Base-by-base conservation (phyloP, 805 yeast species). In the Tetrapisispora nanseiensis region DNA sequence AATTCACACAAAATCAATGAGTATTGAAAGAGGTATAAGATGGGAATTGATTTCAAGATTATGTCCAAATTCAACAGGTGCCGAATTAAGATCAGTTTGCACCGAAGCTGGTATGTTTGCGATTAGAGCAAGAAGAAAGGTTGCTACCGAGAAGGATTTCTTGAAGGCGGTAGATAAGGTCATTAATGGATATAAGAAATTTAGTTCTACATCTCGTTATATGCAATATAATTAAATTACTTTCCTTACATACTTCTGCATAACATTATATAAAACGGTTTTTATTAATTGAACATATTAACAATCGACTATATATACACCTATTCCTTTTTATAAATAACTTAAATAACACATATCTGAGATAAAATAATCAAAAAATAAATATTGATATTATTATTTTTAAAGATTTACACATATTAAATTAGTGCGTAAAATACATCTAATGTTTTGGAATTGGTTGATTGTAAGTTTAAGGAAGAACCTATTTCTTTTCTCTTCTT, bases 51-150 rank as follows among this genome's bases (percentile, higher is more conserved):
- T 92, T 57, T 89, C 97, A 18, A 77, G 99, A 62, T 72, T 92
- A 59, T 92, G 98, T 70, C 98, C 98, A 47, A 92, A 94, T 63
- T 83, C 95, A 16, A 92, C 98, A 1, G 99, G 99, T 65, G 99
- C 99, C 3, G 98, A 92, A 69, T 73, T 92, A 55, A 81, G 98
- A 62, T 90, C 97, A 6, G 98, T 92, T 15, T 92, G 98, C 66
- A 92, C 98, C 1, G 99, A 92, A 66, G 98, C 98, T 3, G 99
- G 99, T 56, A 92, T 92, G 98, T 92, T 89, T 72, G 98, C 99
- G 35, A 92, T 92, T 43, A 79, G 99, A 57, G 96, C 97, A 16
- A 80, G 99, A 67, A 78, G 98, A 70, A 92, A 92, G 71, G 96
- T 92, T 33, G 97, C 98, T 30, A 82, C 95, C 22, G 99, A 92